Evolutionary conservation across 2,329 filamentous ascomycete genomes (phyloP), one percentile per base, ranked within the genome.

Genomic region (Aspergillus novoparasiticus): DNA sequence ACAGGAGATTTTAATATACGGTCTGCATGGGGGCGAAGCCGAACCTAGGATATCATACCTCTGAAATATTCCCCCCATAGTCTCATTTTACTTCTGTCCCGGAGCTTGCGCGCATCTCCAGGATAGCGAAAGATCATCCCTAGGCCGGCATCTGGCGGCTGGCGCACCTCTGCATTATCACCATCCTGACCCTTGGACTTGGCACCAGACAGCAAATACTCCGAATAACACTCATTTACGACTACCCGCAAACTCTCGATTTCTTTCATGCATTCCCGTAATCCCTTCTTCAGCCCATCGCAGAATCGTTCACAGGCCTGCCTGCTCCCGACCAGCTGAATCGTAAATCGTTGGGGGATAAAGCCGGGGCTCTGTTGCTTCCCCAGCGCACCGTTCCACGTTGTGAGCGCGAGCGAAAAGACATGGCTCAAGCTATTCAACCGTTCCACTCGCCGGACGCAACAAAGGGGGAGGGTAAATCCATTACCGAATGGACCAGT

Each of bases 51-150:
- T 43, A 19, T 64, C 70, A 62, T 73, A 79, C 82, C 79, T 76
- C 92, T 87, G 64, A 99, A 84, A 77, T 99, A 99, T 79, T 99
- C 95, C 62, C 92, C 93, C 95, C 95, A 99, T 46, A 99, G 81
- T 53, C 95, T 87, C 91, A 99, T 98, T 83, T 99, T 99, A 74
- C 94, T 96, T 62, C 93, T 87, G 77, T 99, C 95, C 69, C 95
- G 87, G 64, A 98, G 85, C 80, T 98, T 98, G 75, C 94, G 92
- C 43, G 94, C 87, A 80, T 99, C 96, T 61, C 95, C 95, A 1
- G 95, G 95, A 74, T 99, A 99, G 72, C 90, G 89, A 79, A 97
- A 99, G 16, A 96, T 79, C 86, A 96, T 92, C 41, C 95, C 95
- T 41, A 99, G 82, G 1, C 95, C 95, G 26, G 94, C 95, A 79